phyloP scores from a whole-genome alignment of 352 stramenopile genomes.

The Pythium coloratum region DNA sequence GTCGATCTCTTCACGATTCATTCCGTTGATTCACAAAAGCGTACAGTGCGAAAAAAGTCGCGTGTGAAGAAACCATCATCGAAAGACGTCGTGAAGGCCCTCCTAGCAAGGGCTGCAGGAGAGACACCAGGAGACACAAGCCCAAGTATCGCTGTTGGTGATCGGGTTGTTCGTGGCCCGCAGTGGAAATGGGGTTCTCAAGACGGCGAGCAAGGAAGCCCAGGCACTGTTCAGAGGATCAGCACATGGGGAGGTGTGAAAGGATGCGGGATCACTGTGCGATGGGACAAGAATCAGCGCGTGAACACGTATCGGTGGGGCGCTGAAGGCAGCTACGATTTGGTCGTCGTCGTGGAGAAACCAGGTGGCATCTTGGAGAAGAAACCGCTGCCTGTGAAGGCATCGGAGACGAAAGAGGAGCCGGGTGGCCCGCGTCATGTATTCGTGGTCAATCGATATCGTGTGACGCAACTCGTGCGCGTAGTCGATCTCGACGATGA shows the following conservation, averaged over 20 bases:
- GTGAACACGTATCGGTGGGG: conserved; percentile 85
- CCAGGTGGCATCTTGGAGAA: conserved; percentile 43
- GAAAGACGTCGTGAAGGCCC: conserved; percentile 11
- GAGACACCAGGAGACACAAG: conserved; percentile 12
- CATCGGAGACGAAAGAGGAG: conserved; percentile 10
- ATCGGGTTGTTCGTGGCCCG: conserved; percentile 68
- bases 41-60: conserved; percentile 16
- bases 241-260: conserved; percentile 77
- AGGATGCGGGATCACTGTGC: conserved; percentile 74
- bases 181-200: conserved; percentile 86
- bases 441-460: conserved; percentile 64
- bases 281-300: conserved; percentile 82
- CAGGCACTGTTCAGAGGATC: conserved; percentile 75
- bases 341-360: conserved; percentile 69
- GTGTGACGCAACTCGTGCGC: conserved; percentile 44
- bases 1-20: conserved; percentile 60
- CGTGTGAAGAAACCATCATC: conserved; percentile 9
- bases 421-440: conserved; percentile 45
- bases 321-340: conserved; percentile 73
- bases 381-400: conserved; percentile 44
- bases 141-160: conserved; percentile 47
- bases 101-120: neutral
- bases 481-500: conserved; percentile 53
- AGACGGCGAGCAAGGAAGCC: conserved; percentile 60
- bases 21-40: conserved; percentile 63